Conservation (phyloP, 2,329 filamentous ascomycete species). For the Pyrenophora seminiperda region DNA sequence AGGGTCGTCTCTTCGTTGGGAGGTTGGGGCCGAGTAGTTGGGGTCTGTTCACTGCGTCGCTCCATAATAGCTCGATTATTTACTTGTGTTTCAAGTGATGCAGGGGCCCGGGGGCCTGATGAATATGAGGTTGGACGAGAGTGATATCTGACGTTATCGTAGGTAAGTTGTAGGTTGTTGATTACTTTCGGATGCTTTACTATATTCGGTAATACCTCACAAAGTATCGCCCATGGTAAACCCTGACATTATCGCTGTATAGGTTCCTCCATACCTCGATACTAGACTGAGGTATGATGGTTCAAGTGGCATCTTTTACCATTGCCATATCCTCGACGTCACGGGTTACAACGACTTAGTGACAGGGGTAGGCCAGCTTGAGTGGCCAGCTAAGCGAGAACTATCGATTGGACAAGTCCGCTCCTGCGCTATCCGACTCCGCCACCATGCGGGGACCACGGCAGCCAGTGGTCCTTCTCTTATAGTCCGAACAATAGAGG, state of each 20-base stretch:
- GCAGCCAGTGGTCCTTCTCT: slow-evolving; percentile 26
- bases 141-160: neutral
- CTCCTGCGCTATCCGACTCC: slow-evolving; percentile 24
- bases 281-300: too few relatives aligned
- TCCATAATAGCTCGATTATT: too few relatives aligned
- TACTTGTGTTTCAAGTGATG: too few relatives aligned
- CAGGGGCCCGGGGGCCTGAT: too few relatives aligned
- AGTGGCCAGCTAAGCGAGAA: slow-evolving; percentile 10
- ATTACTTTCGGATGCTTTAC: slow-evolving; percentile 5
- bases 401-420: slow-evolving; percentile 10
- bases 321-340: neutral
- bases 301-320: neutral
- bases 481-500: slow-evolving; percentile 27
- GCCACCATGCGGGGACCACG: slow-evolving; percentile 30
- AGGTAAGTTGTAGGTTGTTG: too few relatives aligned
- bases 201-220: slow-evolving; percentile 19
- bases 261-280: too few relatives aligned
- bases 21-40: neutral
- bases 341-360: neutral
- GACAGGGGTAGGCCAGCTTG: neutral
- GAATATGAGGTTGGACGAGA: neutral
- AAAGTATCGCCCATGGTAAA: neutral
- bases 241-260: too few relatives aligned
- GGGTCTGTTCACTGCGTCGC: too few relatives aligned
- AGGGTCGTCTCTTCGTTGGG: slow-evolving; percentile 6